These are phyloP conservation scores for Silene noctiflora DNA, from an alignment of 179 eudicot genomes.

Conservation along the genomic window DNA sequence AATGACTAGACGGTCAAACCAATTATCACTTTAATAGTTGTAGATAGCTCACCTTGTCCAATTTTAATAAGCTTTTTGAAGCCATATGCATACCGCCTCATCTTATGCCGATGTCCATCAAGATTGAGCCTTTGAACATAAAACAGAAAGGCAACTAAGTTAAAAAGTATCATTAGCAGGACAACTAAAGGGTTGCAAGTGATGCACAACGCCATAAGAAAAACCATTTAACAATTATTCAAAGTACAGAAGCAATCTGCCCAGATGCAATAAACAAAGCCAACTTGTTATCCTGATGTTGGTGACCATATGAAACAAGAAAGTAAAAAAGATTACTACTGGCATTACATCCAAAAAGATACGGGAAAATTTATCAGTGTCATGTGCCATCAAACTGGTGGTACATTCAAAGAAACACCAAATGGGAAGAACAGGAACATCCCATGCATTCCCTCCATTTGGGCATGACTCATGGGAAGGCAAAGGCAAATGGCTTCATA, in stretches of 20 bases:
- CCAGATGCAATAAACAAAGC: neutral
- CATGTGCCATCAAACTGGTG: neutral
- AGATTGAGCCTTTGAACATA: conserved; percentile 68
- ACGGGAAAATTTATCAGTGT: neutral
- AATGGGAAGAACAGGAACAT: conserved; percentile 8
- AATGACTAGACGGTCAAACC: conserved; percentile 4
- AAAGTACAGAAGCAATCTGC: neutral
- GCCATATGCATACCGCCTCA: conserved; percentile 82
- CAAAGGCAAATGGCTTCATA: neutral
- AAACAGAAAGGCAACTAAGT: conserved; percentile 19
- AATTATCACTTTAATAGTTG: conserved; percentile 11
- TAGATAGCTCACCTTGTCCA: conserved; percentile 65
- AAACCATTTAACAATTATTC: neutral
- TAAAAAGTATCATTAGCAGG: neutral
- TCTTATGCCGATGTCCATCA: conserved; percentile 82
- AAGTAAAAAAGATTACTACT: neutral
- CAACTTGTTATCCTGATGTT: neutral
- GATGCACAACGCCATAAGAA: neutral
- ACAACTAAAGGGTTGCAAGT: neutral
- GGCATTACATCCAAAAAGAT: neutral
- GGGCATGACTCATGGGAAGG: neutral
- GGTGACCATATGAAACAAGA: neutral
- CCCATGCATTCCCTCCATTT: conserved; percentile 1
- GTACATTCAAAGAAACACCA: conserved; percentile 9
- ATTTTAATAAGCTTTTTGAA: conserved; percentile 75